Percentiles rank a stretch among this genome's conserved stretches.
Evolutionary conservation across 108 stramenopile genomes (phyloP).

Genomic region (Skeletonema costatum): DNA sequence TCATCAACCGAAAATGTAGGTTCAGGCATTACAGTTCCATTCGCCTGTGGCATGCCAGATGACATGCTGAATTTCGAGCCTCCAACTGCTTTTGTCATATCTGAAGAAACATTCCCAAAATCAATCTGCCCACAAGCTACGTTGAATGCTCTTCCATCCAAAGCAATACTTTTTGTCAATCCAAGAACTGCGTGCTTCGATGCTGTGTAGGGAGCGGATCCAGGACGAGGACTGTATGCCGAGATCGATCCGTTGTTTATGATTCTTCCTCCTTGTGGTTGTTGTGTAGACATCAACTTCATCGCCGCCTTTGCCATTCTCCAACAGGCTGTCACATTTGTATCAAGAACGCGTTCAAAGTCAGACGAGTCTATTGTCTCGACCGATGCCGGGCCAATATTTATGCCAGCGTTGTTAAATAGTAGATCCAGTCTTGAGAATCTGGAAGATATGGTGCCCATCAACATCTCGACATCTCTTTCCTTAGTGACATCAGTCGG

Average conservation of each 20-base stretch:
- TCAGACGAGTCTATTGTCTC: constrained; percentile 49
- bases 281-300: constrained; percentile 54
- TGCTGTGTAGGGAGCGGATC: constrained; percentile 73
- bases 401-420: constrained; percentile 85
- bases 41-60: constrained; percentile 64
- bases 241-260: constrained; percentile 85
- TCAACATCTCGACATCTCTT: constrained; percentile 50
- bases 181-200: constrained; percentile 80
- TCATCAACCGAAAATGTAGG: constrained; percentile 63
- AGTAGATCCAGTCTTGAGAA: constrained; percentile 63
- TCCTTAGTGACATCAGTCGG: constrained; percentile 65
- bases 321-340: constrained; percentile 76
- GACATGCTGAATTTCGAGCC: constrained; percentile 29
- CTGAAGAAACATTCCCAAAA: constrained; percentile 75
- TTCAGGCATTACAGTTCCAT: constrained; percentile 60
- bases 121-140: constrained; percentile 74
- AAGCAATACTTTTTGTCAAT: constrained; percentile 65
- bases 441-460: constrained; percentile 19
- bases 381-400: constrained; percentile 48
- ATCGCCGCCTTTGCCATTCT: constrained; percentile 73
- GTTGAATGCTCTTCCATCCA: constrained; percentile 67
- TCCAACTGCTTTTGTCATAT: constrained; percentile 37
- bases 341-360: constrained; percentile 60
- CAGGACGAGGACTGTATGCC: constrained; percentile 66
- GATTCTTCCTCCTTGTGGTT: constrained; percentile 62